Evolutionary conservation across 2,329 filamentous ascomycete species (phyloP).

Genomic region (Mycosphaerella sp.): DNA sequence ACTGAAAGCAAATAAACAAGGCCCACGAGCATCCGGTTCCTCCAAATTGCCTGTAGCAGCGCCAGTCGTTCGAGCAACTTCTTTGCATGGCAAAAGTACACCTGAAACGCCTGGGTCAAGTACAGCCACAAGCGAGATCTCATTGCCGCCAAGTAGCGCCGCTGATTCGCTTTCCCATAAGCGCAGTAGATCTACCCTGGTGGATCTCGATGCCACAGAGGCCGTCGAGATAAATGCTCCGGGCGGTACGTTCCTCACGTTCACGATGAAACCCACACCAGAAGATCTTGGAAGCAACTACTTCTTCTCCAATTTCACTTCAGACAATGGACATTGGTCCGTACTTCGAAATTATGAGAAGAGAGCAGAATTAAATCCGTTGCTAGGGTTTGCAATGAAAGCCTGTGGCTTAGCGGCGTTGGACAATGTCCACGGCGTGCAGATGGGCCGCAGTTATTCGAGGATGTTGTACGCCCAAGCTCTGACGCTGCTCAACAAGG

Average conservation of each 20-base stretch:
- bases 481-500: slow-evolving; percentile 31
- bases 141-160: slow-evolving; percentile 24
- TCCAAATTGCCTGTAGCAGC: slow-evolving; percentile 1
- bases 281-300: slow-evolving; percentile 28
- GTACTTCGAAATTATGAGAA: slow-evolving; percentile 21
- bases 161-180: slow-evolving; percentile 21
- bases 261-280: slow-evolving; percentile 14
- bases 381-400: slow-evolving; percentile 26
- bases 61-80: neutral
- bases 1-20: slow-evolving; percentile 24
- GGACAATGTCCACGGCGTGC: slow-evolving; percentile 25
- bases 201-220: neutral
- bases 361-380: slow-evolving; percentile 20
- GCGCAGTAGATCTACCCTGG: neutral
- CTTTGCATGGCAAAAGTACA: slow-evolving; percentile 9
- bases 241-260: slow-evolving; percentile 2
- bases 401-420: slow-evolving; percentile 31
- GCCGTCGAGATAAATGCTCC: neutral
- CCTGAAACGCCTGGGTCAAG: neutral
- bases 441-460: slow-evolving; percentile 23
- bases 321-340: slow-evolving; percentile 25
- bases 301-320: slow-evolving; percentile 30
- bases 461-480: slow-evolving; percentile 28
- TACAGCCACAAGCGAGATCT: slow-evolving; percentile 21
- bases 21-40: slow-evolving; percentile 21